A percentile compares a stretch with the other conserved stretches of the same genome.
Evolutionary conservation across 2,329 filamentous ascomycete species (phyloP).

Genomic region (Xylaria multiplex): DNA sequence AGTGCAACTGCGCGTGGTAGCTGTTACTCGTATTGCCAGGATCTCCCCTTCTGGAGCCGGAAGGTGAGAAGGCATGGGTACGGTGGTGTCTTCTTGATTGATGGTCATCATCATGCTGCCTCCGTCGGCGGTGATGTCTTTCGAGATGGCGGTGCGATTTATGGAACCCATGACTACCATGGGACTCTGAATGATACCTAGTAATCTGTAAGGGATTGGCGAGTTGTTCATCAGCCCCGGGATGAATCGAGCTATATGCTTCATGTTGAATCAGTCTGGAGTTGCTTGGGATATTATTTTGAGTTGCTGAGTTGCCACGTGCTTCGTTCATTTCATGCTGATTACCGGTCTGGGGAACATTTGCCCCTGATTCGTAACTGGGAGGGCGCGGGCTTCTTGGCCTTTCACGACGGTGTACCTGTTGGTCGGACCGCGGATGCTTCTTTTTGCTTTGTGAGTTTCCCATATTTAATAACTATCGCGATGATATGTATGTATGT

Average conservation of each 20-base stretch:
- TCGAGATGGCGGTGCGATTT: not conserved
- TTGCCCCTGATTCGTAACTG: not conserved
- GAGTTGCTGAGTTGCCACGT: not conserved
- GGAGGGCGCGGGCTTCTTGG: not conserved
- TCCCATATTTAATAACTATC: not conserved
- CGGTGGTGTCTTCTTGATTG: not conserved
- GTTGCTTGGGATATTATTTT: not conserved
- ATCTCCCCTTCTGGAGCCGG: not conserved
- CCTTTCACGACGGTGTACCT: not conserved
- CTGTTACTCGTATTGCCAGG: not conserved
- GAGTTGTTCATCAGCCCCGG: not conserved
- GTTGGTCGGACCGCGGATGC: not conserved
- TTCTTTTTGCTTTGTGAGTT: slow-evolving; percentile 2
- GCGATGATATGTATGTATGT: no score
- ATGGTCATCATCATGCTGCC: not conserved
- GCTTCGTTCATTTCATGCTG: not conserved
- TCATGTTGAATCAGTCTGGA: not conserved
- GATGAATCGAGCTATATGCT: not conserved
- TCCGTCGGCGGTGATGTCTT: not conserved
- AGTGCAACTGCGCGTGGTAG: not conserved
- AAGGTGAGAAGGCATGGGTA: not conserved
- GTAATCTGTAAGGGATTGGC: not conserved
- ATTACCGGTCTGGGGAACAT: not conserved
- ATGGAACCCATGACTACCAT: not conserved
- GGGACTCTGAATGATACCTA: not conserved